Conservation (phyloP, 2,329 filamentous ascomycete genomes). For the Davidsoniella virescens region DNA sequence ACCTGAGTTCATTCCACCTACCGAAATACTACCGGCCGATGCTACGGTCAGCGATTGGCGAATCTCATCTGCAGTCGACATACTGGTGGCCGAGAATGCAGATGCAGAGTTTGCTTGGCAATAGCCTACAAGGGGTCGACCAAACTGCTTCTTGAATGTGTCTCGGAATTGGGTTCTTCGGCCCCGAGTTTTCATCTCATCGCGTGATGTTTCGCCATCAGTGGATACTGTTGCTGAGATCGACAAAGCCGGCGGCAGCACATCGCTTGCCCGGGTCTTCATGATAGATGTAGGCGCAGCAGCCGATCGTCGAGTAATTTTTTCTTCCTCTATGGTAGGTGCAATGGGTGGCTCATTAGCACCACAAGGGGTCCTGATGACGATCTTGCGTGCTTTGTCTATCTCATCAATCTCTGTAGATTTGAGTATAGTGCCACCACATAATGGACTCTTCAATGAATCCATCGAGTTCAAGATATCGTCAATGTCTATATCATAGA, state of each 20-base stretch:
- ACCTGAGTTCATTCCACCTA: background rate
- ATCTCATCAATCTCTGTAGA: background rate
- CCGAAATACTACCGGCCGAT: background rate
- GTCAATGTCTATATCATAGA: conserved; percentile 11
- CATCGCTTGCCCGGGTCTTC: conserved; percentile 15
- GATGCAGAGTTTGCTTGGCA: conserved; percentile 12
- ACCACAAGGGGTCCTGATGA: conserved; percentile 16
- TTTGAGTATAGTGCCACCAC: background rate
- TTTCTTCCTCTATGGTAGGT: conserved; percentile 23
- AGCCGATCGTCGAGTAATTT: conserved; percentile 20
- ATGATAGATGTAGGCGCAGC: conserved; percentile 21
- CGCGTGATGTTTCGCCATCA: background rate
- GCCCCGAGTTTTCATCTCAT: conserved; percentile 10
- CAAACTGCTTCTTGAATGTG: conserved; percentile 15
- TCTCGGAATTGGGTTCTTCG: background rate
- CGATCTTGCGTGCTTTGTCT: conserved; percentile 14
- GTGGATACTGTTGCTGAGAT: too few relatives aligned
- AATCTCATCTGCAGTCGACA: conserved; percentile 10
- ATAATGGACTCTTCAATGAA: conserved; percentile 8
- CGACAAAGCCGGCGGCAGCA: background rate
- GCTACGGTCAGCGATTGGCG: conserved; percentile 5
- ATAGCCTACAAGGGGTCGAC: conserved; percentile 14
- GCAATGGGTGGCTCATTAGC: conserved; percentile 13
- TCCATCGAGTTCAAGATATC: conserved; percentile 10
- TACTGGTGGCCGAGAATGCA: background rate